Evolutionary conservation across 306 rosid genomes (phyloP), one percentile per base, ranked within the genome.

Genomic region (Rubus idaeus): DNA sequence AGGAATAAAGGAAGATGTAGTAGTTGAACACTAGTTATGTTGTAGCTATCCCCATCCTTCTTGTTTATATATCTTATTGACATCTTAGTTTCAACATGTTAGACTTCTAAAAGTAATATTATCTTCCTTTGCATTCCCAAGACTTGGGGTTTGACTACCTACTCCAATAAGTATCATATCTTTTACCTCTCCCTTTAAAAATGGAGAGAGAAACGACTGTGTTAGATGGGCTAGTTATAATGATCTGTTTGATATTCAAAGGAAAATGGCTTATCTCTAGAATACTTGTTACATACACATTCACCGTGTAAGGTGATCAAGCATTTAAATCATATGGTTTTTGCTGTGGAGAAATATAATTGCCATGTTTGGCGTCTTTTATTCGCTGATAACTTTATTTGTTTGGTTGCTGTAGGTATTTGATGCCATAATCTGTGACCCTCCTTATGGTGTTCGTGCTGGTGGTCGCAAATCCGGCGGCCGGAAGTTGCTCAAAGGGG

Each of bases 401-500:
- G 74, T 21, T 68, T 74, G 35, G 78, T 79, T 68, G 49, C 47
- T 69, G 51, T 60, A 95, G 97, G 42, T 92, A 53, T 92, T 92
- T 82, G 92, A 95, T 83, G 98, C 98, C 58, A 90, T 95, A 78
- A 89, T 92, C 72, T 95, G 97, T n/a, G 98, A 95, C 87, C 98
- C 97, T 75, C 98, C 98, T 71, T 95, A 95, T n/a, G 98, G 98
- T 80, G 98, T 95, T 77, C 97, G 98, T 79, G 97, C 98, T 55
- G 96, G 98, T 42, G 98, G 97, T 9, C 98, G 98, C 79, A 95
- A 95, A 77, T 95, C 98, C 21, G 98, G 98, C 40, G 97, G 97
- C 69, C 86, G 98, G 70, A 95, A 95, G 83, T 84, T 95, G 82
- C 94, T 95, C 47, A 92, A 88, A 78, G 98, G 98, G 58, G 66